Evolutionary conservation across 2,329 filamentous ascomycete genomes (phyloP).

Genomic region (Escovopsis sp.): DNA sequence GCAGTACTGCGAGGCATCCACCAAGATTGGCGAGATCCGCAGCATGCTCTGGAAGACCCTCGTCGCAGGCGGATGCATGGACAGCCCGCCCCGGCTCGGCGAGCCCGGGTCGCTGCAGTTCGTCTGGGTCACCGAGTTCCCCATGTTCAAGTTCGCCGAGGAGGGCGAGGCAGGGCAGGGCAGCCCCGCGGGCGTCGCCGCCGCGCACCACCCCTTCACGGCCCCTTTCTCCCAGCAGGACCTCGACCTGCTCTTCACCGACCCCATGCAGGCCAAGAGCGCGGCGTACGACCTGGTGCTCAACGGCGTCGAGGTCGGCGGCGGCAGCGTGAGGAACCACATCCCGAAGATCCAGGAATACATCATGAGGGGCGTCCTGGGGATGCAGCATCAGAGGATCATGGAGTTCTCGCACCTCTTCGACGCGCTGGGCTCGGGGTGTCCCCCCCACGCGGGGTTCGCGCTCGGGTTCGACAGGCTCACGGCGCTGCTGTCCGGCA

Average conservation of each 20-base stretch:
- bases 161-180: slow-evolving; percentile 60
- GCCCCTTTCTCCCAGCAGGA: slow-evolving; percentile 61
- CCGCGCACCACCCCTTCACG: slow-evolving; percentile 94
- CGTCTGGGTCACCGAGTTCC: slow-evolving; percentile 82
- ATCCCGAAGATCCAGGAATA: slow-evolving; percentile 69
- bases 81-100: slow-evolving; percentile 23
- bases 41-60: slow-evolving; percentile 54
- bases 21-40: slow-evolving; percentile 56
- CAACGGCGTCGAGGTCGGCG: slow-evolving; percentile 88
- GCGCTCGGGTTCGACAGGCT: slow-evolving; percentile 86
- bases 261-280: slow-evolving; percentile 59
- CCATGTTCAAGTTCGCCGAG: slow-evolving; percentile 69
- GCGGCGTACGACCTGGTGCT: slow-evolving; percentile 95
- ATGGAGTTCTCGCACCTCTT: slow-evolving; percentile 74
- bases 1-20: slow-evolving; percentile 42
- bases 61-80: slow-evolving; percentile 45
- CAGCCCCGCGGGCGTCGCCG: slow-evolving; percentile 62
- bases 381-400: slow-evolving; percentile 60
- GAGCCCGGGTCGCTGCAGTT: slow-evolving; percentile 41
- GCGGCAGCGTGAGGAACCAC: slow-evolving; percentile 87
- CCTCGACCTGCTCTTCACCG: slow-evolving; percentile 55
- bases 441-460: slow-evolving; percentile 88
- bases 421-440: slow-evolving; percentile 67
- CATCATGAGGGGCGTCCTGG: slow-evolving; percentile 68
- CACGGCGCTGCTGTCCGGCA: slow-evolving; percentile 63